A percentile compares a stretch with the other conserved stretches of the same genome.
phyloP scores from a whole-genome alignment of 1,284 basidiomycete species.

The Trichosporon asahii region DNA sequence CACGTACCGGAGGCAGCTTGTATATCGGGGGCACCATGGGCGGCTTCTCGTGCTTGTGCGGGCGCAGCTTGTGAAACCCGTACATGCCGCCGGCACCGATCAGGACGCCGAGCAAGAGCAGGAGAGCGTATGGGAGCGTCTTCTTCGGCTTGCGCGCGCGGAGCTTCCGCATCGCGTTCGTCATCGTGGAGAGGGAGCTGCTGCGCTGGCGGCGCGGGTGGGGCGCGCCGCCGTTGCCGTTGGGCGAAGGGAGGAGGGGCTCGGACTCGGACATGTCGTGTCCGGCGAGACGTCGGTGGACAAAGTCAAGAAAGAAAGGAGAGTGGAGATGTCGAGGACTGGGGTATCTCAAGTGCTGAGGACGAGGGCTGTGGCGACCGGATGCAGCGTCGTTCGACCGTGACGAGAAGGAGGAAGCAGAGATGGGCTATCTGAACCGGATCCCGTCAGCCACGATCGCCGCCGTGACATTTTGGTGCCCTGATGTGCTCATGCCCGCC shows the following conservation, averaged over 20 bases:
- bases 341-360: not conserved
- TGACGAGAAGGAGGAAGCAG: not conserved
- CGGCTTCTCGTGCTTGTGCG: constrained; percentile 5
- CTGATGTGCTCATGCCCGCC: not conserved
- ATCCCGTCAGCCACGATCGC: not conserved
- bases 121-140: constrained; percentile 7
- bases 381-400: not conserved
- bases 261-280: constrained; percentile 13
- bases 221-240: not conserved
- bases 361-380: not conserved
- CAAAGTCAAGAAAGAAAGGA: not conserved
- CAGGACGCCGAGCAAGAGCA: constrained; percentile 14
- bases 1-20: constrained; percentile 22
- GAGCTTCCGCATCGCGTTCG: not conserved
- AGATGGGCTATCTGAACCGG: not conserved
- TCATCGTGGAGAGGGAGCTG: not conserved
- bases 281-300: not conserved
- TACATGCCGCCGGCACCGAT: constrained; percentile 17
- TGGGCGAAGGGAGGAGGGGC: constrained; percentile 16
- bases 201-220: not conserved
- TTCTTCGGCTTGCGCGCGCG: not conserved
- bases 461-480: not conserved
- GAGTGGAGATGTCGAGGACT: not conserved
- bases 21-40: constrained; percentile 26
- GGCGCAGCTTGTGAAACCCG: not conserved